phyloP scores from a whole-genome alignment of 164 flowering plant genomes.

The Hamamelis virginiana region DNA sequence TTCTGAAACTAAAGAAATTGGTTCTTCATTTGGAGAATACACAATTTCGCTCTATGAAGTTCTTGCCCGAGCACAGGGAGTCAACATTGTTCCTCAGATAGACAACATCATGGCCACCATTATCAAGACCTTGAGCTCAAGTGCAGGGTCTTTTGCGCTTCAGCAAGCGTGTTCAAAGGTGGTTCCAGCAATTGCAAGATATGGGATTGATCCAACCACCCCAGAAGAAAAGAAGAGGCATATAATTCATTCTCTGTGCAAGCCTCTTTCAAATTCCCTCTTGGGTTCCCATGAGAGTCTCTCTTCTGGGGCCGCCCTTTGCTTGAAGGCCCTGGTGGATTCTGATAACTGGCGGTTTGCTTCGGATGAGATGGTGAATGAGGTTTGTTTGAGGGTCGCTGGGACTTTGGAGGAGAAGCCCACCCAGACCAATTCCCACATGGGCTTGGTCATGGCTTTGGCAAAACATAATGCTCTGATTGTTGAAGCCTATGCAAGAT shows the following conservation, averaged over 20 bases:
- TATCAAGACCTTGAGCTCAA: constrained; percentile 66
- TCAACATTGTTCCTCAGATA: constrained; percentile 77
- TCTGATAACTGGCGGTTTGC: constrained; percentile 94
- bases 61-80: constrained; percentile 84
- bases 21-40: constrained; percentile 61
- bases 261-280: constrained; percentile 79
- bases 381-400: constrained; percentile 75
- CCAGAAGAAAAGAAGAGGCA: constrained; percentile 65
- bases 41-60: constrained; percentile 85
- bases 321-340: constrained; percentile 90
- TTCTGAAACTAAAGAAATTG: constrained; percentile 68
- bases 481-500: constrained; percentile 85
- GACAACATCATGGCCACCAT: constrained; percentile 78
- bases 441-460: constrained; percentile 80
- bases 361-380: constrained; percentile 78
- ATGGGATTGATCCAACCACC: constrained; percentile 74
- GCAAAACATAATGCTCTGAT: constrained; percentile 65
- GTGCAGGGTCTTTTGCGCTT: constrained; percentile 86
- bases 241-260: constrained; percentile 72
- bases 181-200: constrained; percentile 85
- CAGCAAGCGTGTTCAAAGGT: constrained; percentile 95
- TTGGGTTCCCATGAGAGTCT: constrained; percentile 70
- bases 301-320: constrained; percentile 86
- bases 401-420: constrained; percentile 75
- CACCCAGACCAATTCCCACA: constrained; percentile 76